These are phyloP conservation scores for Erythrobasidium hasegawianum DNA, from an alignment of 1,284 basidiomycete species.

Conservation along the genomic window DNA sequence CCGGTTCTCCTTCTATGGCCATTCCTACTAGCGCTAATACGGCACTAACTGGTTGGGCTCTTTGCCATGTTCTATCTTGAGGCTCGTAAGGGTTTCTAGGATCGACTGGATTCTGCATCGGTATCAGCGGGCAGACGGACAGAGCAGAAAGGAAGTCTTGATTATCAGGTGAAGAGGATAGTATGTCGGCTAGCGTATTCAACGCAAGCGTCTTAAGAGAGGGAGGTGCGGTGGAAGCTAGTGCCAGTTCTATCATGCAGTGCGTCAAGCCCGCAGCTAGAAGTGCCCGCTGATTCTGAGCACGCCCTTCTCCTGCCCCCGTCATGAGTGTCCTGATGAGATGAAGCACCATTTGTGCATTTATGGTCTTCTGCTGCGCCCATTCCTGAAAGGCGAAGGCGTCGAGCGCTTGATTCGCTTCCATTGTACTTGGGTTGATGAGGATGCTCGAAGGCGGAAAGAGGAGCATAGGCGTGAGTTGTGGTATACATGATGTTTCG, in stretches of 20 bases:
- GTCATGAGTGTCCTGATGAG: conserved; percentile 60
- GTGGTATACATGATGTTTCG: conserved; percentile 77
- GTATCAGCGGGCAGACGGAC: conserved; percentile 51
- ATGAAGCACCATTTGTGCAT: conserved; percentile 70
- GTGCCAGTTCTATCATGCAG: conserved; percentile 77
- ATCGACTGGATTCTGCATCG: conserved; percentile 49
- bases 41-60: conserved; percentile 47
- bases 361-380: conserved; percentile 82
- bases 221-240: conserved; percentile 88
- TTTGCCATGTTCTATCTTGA: conserved; percentile 39
- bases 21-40: conserved; percentile 50
- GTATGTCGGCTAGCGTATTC: conserved; percentile 67
- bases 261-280: conserved; percentile 64
- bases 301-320: conserved; percentile 49
- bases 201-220: conserved; percentile 79
- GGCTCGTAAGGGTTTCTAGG: conserved; percentile 43
- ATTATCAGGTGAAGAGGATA: conserved; percentile 52
- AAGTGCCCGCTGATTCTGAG: conserved; percentile 52
- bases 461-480: conserved; percentile 75
- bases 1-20: conserved; percentile 47
- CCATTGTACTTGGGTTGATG: conserved; percentile 48
- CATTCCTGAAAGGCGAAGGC: conserved; percentile 94
- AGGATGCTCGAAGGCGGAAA: conserved; percentile 66
- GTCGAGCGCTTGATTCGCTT: conserved; percentile 70
- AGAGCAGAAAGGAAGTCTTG: conserved; percentile 54